Conservation (phyloP, 176 grass and related monocot genomes). For the Pontederia crassipes region DNA sequence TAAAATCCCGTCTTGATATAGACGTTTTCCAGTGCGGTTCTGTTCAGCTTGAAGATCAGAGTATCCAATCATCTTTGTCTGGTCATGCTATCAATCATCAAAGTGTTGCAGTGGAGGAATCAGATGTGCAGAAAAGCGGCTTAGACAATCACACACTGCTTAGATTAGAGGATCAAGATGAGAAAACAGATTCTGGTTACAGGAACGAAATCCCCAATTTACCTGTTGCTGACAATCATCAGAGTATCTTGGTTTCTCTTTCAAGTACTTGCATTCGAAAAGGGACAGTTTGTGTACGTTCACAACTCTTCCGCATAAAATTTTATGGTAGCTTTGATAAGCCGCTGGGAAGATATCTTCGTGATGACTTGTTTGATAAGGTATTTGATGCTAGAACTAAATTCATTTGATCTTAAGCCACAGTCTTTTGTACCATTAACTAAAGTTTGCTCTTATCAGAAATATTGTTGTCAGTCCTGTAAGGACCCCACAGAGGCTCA, state of each 20-base stretch:
- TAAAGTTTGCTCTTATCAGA: conserved; percentile 31
- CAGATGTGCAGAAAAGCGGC: conserved; percentile 26
- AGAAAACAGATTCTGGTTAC: conserved; percentile 22
- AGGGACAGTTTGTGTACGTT: conserved; percentile 48
- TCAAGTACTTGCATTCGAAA: conserved; percentile 65
- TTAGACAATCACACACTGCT: conserved; percentile 29
- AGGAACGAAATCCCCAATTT: conserved; percentile 37
- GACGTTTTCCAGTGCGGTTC: not conserved
- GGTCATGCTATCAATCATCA: conserved; percentile 9
- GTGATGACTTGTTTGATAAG: conserved; percentile 86
- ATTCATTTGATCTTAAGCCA: too few species aligned
- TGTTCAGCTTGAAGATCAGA: not conserved
- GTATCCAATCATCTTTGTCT: not conserved
- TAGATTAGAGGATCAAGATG: conserved; percentile 55
- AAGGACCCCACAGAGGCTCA: conserved; percentile 75
- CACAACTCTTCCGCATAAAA: conserved; percentile 64
- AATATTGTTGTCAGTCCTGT: conserved; percentile 54
- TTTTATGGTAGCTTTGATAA: conserved; percentile 94
- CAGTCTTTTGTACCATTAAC: too few species aligned
- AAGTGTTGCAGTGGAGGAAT: conserved; percentile 15
- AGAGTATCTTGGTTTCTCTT: conserved; percentile 77
- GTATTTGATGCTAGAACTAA: conserved; percentile 19
- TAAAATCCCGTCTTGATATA: not conserved
- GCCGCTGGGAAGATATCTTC: conserved; percentile 81
- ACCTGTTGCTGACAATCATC: conserved; percentile 48